Base-by-base conservation (phyloP, 1,139 yeast species). In the Lodderomyces orthopsilosis region DNA sequence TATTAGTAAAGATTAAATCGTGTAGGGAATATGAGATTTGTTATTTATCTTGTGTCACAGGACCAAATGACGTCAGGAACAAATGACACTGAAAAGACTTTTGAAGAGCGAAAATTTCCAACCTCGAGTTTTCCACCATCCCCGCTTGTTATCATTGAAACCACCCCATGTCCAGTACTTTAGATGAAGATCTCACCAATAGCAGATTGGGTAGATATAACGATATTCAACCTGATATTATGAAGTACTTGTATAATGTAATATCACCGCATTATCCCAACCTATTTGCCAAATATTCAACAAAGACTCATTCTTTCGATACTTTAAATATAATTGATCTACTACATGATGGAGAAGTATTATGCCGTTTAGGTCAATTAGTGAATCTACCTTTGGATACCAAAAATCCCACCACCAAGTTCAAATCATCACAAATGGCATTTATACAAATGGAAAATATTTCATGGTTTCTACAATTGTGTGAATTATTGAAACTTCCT, bases 371-470 rank as follows among this genome's bases (percentile, higher is more conserved):
- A 39, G 81, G 77, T 1, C 51, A 58, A 28, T 51, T 54, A 45
- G 75, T 52, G 56, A 30, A 30, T 15, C n/a, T 30, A 15, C 34
- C 34, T n/a, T 76, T 58, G 55, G 66, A 37, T 62, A 30, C 23
- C 13, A 24, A 32, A 9, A 65, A 65, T 40, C 77, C 61, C 50
- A 81, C 45, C 17, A 47, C 53, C 2, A 79, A 71, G 51, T 83
- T 62, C 61, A 86, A 84, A 57, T 70, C 70, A 40, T 79, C 90
- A n/a, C 69, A 68, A 41, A 82, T 87, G 85, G 93, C 96, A 2
- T 89, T 89, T 62, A 81, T 87, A 9, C 89, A 84, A 65, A 88
- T 88, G 95, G 96, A 89, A 58, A 88, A 88, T 55, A 87, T 89
- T 34, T 81, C 89, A 36, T 77, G 80, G 49, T 89, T 88, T 56